Evolutionary conservation across 441 rosid genomes (phyloP).

Genomic region (Raphanus hybrid): DNA sequence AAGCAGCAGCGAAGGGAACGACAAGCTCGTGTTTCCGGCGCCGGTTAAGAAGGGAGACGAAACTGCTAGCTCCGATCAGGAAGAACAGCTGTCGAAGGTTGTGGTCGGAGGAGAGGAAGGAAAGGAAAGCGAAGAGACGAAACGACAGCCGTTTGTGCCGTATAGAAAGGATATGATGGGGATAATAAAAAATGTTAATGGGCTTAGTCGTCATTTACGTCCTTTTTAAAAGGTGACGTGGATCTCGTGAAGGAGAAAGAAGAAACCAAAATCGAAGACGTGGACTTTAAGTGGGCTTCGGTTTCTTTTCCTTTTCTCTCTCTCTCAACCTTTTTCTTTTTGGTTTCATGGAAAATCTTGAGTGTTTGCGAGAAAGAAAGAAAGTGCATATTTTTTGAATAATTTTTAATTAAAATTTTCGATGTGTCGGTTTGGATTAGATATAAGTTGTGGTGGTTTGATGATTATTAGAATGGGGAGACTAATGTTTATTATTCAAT

Average conservation of each 20-base stretch:
- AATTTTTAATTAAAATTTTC: background rate
- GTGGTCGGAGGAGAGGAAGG: slow-evolving; percentile 13
- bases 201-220: slow-evolving; percentile 35
- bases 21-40: slow-evolving; percentile 47
- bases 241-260: too few species aligned
- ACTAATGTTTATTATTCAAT: slow-evolving; percentile 1
- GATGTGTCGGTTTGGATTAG: slow-evolving; percentile 28
- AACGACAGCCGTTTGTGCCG: slow-evolving; percentile 58
- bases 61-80: background rate
- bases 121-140: slow-evolving; percentile 34
- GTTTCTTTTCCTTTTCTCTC: slow-evolving; percentile 37
- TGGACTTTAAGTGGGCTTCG: slow-evolving; percentile 32
- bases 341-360: slow-evolving; percentile 37
- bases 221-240: too few species aligned
- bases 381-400: slow-evolving; percentile 20
- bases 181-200: slow-evolving; percentile 50
- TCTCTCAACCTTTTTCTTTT: slow-evolving; percentile 40
- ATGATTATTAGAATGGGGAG: slow-evolving; percentile 29
- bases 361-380: slow-evolving; percentile 34
- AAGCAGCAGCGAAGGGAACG: slow-evolving; percentile 70
- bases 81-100: slow-evolving; percentile 8
- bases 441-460: background rate
- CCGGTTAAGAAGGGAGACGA: slow-evolving; percentile 39
- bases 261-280: too few species aligned
- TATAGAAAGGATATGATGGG: slow-evolving; percentile 58